A percentile compares a stretch with the other conserved stretches of the same genome.
phyloP scores from a whole-genome alignment of 108 stramenopile species.

The Thalassiosira profunda region DNA sequence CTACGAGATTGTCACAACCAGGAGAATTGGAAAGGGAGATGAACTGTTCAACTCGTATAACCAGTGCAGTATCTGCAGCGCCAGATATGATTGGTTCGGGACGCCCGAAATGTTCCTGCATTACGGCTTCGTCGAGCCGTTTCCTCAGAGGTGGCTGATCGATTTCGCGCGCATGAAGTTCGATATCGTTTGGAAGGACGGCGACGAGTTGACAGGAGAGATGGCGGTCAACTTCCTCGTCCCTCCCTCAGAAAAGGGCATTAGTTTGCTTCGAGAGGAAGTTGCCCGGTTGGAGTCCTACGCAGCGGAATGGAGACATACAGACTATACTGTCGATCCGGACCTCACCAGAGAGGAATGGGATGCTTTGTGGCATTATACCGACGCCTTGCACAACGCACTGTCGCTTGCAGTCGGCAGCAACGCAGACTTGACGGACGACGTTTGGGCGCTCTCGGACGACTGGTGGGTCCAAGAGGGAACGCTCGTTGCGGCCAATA shows the following conservation, averaged over 20 bases:
- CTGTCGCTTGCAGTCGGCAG: conserved; percentile 14
- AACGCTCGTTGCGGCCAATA: conserved; percentile 8
- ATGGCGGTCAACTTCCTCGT: conserved; percentile 34
- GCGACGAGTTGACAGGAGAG: conserved; percentile 21
- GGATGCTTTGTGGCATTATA: conserved; percentile 32
- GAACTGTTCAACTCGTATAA: conserved; percentile 76
- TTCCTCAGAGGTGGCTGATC: conserved; percentile 79
- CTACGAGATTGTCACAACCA: conserved; percentile 28
- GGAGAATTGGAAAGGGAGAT: conserved; percentile 60
- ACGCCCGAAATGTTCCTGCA: conserved; percentile 69
- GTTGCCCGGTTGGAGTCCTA: conserved; percentile 16
- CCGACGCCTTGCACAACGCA: conserved; percentile 36
- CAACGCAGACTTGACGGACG: conserved; percentile 21
- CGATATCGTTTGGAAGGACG: conserved; percentile 34
- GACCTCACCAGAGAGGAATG: too few relatives aligned
- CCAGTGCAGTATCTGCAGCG: conserved; percentile 56
- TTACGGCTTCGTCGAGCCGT: conserved; percentile 85
- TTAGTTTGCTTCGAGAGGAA: conserved; percentile 21
- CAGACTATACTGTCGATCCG: too few relatives aligned
- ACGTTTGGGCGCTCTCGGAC: conserved; percentile 26
- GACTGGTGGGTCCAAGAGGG: conserved; percentile 43
- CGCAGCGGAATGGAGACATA: too few relatives aligned
- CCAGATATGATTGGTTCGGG: conserved; percentile 40
- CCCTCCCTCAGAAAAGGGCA: conserved; percentile 37
- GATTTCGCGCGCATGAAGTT: conserved; percentile 41